These are phyloP conservation scores for Chlamydomonas applanata DNA, from an alignment of 139 green algal species.

Conservation along the genomic window DNA sequence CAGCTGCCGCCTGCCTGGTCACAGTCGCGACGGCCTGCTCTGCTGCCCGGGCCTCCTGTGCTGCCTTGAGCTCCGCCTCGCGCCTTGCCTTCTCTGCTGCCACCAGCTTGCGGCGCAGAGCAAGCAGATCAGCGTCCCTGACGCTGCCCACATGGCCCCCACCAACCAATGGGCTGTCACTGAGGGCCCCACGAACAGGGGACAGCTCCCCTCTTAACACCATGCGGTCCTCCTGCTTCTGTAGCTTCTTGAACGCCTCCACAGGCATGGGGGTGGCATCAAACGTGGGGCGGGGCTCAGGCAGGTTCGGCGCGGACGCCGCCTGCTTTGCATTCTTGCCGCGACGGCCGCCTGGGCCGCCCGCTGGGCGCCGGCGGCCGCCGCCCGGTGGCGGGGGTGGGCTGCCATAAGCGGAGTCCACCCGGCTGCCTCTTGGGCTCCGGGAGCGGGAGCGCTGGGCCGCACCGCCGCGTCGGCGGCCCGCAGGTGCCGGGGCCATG, in stretches of 20 bases:
- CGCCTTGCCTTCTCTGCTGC: slow-evolving; percentile 19
- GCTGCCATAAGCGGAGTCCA: too few species aligned
- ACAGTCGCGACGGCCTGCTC: slow-evolving; percentile 5
- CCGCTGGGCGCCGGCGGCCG: too few species aligned
- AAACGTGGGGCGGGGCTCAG: not conserved
- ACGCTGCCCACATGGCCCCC: not conserved
- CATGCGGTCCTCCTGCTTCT: slow-evolving; percentile 6
- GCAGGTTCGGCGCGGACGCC: too few species aligned
- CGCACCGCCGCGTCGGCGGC: too few species aligned
- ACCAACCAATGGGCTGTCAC: not conserved
- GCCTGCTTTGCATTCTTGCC: too few species aligned
- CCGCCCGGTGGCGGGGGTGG: too few species aligned
- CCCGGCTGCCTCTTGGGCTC: too few species aligned
- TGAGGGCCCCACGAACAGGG: not conserved
- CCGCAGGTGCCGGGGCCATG: too few species aligned
- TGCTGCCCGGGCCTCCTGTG: not conserved
- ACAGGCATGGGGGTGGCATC: not conserved
- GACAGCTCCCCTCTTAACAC: slow-evolving; percentile 3
- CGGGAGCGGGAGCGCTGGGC: too few species aligned
- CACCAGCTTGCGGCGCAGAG: slow-evolving; percentile 22
- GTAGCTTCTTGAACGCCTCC: not conserved
- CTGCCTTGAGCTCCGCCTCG: not conserved
- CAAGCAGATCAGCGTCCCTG: slow-evolving; percentile 16
- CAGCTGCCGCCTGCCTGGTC: slow-evolving; percentile 4
- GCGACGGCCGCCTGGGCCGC: too few species aligned